phyloP scores from a whole-genome alignment of 2,329 filamentous ascomycete species.

The Aspergillus intermedius region DNA sequence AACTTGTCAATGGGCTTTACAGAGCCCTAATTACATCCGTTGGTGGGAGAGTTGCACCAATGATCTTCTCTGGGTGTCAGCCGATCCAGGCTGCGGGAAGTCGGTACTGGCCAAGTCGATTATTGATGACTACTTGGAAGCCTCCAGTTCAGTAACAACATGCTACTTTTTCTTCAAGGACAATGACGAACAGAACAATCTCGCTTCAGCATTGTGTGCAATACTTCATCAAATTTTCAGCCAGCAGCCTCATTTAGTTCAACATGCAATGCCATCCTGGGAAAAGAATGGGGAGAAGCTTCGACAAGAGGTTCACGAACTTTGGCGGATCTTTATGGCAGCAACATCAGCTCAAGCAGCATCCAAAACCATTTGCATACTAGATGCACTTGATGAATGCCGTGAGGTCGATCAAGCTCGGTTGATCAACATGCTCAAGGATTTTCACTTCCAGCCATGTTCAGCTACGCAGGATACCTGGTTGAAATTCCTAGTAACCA shows the following conservation, averaged over 20 bases:
- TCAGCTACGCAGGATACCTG: neutral
- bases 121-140: slow-evolving; percentile 23
- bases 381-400: slow-evolving; percentile 16
- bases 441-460: neutral
- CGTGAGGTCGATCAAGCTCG: neutral
- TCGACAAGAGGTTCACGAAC: slow-evolving; percentile 6
- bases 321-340: slow-evolving; percentile 11
- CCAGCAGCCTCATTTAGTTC: slow-evolving; percentile 18
- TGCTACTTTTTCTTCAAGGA: slow-evolving; percentile 39
- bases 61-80: too few relatives aligned
- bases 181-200: slow-evolving; percentile 26
- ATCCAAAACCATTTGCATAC: slow-evolving; percentile 8
- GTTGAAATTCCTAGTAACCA: slow-evolving; percentile 13
- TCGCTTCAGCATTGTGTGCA: slow-evolving; percentile 26
- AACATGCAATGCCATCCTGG: slow-evolving; percentile 10
- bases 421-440: slow-evolving; percentile 8
- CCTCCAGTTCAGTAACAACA: slow-evolving; percentile 9
- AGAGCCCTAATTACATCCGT: too few relatives aligned
- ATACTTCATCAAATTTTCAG: slow-evolving; percentile 34
- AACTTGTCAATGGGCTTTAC: too few relatives aligned
- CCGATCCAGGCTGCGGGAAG: slow-evolving; percentile 30
- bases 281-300: slow-evolving; percentile 16
- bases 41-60: too few relatives aligned
- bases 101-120: slow-evolving; percentile 33
- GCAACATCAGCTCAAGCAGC: slow-evolving; percentile 1